Percentiles rank a stretch among this genome's conserved stretches.
Evolutionary conservation across 148 eudicot genomes (phyloP).

Genomic region (Simmondsia chinensis): DNA sequence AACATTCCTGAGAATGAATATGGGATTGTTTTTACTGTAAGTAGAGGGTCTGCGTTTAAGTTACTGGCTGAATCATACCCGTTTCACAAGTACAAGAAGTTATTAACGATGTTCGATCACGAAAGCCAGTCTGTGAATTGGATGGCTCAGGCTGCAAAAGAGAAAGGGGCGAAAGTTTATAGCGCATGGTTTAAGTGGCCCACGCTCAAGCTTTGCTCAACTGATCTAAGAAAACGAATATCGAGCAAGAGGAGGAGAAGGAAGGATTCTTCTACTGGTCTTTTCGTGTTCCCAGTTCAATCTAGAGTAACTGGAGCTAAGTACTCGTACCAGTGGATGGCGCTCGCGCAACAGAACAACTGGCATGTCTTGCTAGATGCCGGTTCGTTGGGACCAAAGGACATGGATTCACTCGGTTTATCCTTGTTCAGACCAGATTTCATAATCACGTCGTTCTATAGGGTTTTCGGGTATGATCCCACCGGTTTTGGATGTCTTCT

Average conservation of each 20-base stretch:
- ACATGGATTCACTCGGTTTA: slow-evolving; percentile 95
- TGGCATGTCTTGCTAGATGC: slow-evolving; percentile 97
- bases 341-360: slow-evolving; percentile 87
- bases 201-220: slow-evolving; percentile 76
- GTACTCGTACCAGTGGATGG: slow-evolving; percentile 99
- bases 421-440: slow-evolving; percentile 91
- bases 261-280: slow-evolving; percentile 78
- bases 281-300: slow-evolving; percentile 93
- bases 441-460: slow-evolving; percentile 84
- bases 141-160: slow-evolving; percentile 89
- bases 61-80: slow-evolving; percentile 92
- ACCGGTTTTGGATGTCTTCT: slow-evolving; percentile 97
- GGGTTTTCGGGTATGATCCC: slow-evolving; percentile 89
- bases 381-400: slow-evolving; percentile 91
- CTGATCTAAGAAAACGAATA: slow-evolving; percentile 82
- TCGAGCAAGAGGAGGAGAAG: slow-evolving; percentile 71
- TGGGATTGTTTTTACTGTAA: slow-evolving; percentile 89
- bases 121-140: slow-evolving; percentile 96
- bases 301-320: slow-evolving; percentile 93
- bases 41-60: slow-evolving; percentile 93
- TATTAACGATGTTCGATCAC: slow-evolving; percentile 96
- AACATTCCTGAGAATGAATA: slow-evolving; percentile 96
- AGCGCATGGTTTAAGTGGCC: slow-evolving; percentile 98
- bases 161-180: slow-evolving; percentile 84
- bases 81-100: slow-evolving; percentile 80